Conservation (phyloP, 139 green algal species). For the Microglena sp. region DNA sequence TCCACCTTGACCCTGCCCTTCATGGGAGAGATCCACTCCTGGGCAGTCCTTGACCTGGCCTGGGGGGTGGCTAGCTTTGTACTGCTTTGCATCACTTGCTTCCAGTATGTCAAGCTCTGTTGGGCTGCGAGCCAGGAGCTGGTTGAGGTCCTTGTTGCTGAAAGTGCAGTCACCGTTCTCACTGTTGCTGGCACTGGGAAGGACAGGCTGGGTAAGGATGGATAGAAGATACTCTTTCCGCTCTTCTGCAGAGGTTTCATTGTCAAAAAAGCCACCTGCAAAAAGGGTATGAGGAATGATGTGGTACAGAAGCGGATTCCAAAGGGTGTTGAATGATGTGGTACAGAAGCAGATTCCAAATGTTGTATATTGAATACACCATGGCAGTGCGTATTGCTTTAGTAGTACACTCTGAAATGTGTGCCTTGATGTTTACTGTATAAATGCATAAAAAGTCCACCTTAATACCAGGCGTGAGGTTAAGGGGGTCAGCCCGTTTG, state of each 20-base stretch:
- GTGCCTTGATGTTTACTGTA: no score
- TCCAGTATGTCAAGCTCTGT: slow-evolving; percentile 25
- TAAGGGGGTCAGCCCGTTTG: no score
- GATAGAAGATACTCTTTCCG: slow-evolving; percentile 60
- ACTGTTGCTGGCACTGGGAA: background rate
- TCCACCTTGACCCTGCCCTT: background rate
- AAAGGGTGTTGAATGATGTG: no score
- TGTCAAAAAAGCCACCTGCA: slow-evolving; percentile 78
- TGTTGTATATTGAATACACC: no score
- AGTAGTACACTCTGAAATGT: no score
- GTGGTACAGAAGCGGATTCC: background rate
- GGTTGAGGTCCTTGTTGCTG: slow-evolving; percentile 27
- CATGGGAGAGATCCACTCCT: slow-evolving; percentile 4
- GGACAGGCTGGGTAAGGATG: slow-evolving; percentile 23
- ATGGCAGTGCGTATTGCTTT: no score
- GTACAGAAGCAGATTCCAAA: no score
- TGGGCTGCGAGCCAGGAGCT: slow-evolving; percentile 37
- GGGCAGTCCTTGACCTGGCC: background rate
- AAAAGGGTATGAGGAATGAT: background rate
- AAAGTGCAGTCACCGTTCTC: background rate
- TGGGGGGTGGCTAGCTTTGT: background rate
- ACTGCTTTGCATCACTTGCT: background rate
- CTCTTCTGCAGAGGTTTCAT: slow-evolving; percentile 55
- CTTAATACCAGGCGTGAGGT: no score
- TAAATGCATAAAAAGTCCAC: no score